Evolutionary conservation across 2,329 filamentous ascomycete genomes (phyloP), one percentile per base, ranked within the genome.

Genomic region (Colletotrichum trifolii): DNA sequence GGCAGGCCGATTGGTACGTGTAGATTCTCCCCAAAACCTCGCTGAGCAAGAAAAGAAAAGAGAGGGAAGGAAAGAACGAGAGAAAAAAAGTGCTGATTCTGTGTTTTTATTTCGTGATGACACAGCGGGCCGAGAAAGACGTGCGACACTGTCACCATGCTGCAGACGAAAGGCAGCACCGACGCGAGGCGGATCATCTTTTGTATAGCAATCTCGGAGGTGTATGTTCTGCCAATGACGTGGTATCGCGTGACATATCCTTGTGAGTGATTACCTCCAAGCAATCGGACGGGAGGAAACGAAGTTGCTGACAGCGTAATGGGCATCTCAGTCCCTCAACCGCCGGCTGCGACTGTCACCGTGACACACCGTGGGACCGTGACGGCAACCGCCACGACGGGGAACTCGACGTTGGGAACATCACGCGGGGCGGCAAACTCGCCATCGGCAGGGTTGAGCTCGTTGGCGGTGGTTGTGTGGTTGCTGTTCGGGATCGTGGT

Each of bases 151-250:
- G 39, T 62, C 35, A 65, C 58, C 6, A 35, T 65, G 52, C 17
- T 62, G 2, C 50, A 55, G 15, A 38, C 52, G 1, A 25, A 15
- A 9, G 52, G 35, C 8, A 62, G 58, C 46, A 15, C 42, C 46
- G 62, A 62, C 36, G 58, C 52, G 33, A 35, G 52, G 39, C 39
- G 57, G 10, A 62, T 62, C 39, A 43, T 61, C 8, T 61, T 65
- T 8, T 53, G 57, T 10, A 61, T 56, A 42, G 46, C 62, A n/a
- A 34, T 46, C 15, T 56, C 57, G 13, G 45, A 47, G 39, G n/a
- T 40, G 13, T 61, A 55, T 10, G 57, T 46, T 15, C 39, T 65
- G 11, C 57, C 57, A 2, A 61, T 55, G n/a, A 65, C 62, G 6
- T 61, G 57, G 50, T 61, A 65, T 10, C 57, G 62, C 5, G 57